Evolutionary conservation across 495 filamentous ascomycete genomes (phyloP), one percentile per base, ranked within the genome.

Genomic region (Penicillium odoratum): DNA sequence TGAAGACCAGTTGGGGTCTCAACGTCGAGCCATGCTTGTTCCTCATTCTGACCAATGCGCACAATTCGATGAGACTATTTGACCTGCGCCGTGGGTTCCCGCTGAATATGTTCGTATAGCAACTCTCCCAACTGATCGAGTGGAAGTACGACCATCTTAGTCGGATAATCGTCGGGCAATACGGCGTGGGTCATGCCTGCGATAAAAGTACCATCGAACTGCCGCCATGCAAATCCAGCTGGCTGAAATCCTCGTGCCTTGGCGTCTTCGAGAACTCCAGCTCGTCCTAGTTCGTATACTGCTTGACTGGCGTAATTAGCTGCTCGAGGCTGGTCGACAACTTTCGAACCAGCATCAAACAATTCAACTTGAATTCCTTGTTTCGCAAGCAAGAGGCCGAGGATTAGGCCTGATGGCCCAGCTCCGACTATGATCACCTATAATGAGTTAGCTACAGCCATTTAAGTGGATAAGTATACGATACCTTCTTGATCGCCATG

Each of bases 261-360:
- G 7, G 85, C 74, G 68, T 85, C 74, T 38, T 81, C 79, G 16
- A 85, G 63, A 40, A 85, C 75, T 3, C 82, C 83, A 3, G 83
- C 82, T 48, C 84, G 77, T 25, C 67, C 56, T 43, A 87, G 73
- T 55, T 84, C 82, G 46, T 77, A 78, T 51, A 80, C 75, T 16
- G 82, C 80, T 8, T 77, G 68, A 7, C 74, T 64, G 13, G 71
- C 77, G 68, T 82, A 81, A 58, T 83, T 77, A n/a, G 74, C 74
- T 11, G 82, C 80, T 55, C 83, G 82, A 9, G 82, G 83, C 53
- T 84, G 79, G 33, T 74, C 72, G 67, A 83, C 81, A 18, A 85
- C 66, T 40, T 73, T 64, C 11, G 68, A 58, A 33, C 77, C 74
- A 15, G 73, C 73, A 57, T 86, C 83, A 28, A 85, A 68, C 8